Base-by-base conservation (phyloP, 331 rosid genomes). In the Stylosanthes scabra region DNA sequence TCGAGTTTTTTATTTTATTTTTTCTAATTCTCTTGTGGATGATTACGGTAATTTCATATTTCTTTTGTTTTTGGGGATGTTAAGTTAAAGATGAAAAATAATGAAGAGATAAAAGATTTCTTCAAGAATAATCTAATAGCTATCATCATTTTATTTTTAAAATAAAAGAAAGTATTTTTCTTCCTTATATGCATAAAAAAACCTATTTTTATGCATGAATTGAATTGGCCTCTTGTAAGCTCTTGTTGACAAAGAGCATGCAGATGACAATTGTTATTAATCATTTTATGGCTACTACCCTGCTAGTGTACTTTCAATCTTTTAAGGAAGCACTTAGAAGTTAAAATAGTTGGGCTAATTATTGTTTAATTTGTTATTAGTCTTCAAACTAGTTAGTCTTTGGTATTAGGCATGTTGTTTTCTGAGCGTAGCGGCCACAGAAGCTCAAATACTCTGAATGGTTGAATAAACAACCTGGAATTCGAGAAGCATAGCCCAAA, bases 271-370 rank as follows among this genome's bases (percentile, higher is more conserved):
- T 11, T 46, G 51, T 46, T 4, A 54, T 16, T 11, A 45, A 20
- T 57, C 45, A 28, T 68, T 69, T 45, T 62, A 87, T 90, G 84
- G 92, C 92, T 71, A 90, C 90, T 27, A 82, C 85, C 31, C 87
- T 40, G 92, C 87, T 87, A 89, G 86, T 78, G 89, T 20, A n/a
- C 90, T 80, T 49, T 85, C 92, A 31, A 82, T 6, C 39, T 3
- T 34, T 34, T 34, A 34, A 87, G 74, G 83, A 87, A 60, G 83
- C 88, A 10, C 85, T 87, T 60, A 82, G 90, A 83, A 87, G 82
- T 69, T 83, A 85, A 40, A 68, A 44, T 75, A 85, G 90, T 72
- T 89, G 90, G 92, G 90, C 80, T 87, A 78, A 62, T 45, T 42
- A 20, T 69, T 13, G 20, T 11, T 34, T 37, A 42, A 29, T 13